A percentile compares a stretch with the other conserved stretches of the same genome.
Conservation (phyloP, 129 eudicot species). For the Lactuca sativa region DNA sequence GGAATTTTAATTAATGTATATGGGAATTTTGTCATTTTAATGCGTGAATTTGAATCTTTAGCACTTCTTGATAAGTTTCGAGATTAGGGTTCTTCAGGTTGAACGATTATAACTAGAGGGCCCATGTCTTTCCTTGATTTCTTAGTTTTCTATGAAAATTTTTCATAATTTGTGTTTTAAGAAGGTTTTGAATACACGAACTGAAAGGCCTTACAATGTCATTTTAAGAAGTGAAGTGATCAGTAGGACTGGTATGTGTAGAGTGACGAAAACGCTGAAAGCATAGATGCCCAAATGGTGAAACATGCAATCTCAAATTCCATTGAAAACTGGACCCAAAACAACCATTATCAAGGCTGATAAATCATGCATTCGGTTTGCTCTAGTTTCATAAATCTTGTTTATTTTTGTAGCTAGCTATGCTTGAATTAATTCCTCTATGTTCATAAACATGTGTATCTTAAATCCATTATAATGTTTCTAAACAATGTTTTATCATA, state of each 20-base stretch:
- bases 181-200: too few relatives aligned
- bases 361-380: slow-evolving; percentile 3
- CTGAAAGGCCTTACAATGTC: too few relatives aligned
- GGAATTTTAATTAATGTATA: slow-evolving; percentile 5
- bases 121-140: background rate
- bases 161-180: too few relatives aligned
- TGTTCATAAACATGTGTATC: slow-evolving; percentile 26
- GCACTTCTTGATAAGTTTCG: background rate
- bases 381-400: slow-evolving; percentile 19
- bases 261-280: slow-evolving; percentile 68
- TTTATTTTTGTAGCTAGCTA: slow-evolving; percentile 10
- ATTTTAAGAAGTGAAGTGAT: background rate
- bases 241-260: slow-evolving; percentile 22
- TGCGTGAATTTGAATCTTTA: slow-evolving; percentile 23
- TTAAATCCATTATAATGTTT: background rate
- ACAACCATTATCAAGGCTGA: slow-evolving; percentile 45
- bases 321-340: slow-evolving; percentile 68
- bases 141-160: background rate
- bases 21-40: slow-evolving; percentile 8
- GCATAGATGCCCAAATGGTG: slow-evolving; percentile 61
- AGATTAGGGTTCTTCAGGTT: background rate
- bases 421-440: slow-evolving; percentile 21
- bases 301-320: slow-evolving; percentile 71
- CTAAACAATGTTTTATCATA: background rate
- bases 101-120: background rate